Evolutionary conservation across 164 flowering plant species (phyloP).

Genomic region (Stephania yunnanensis): DNA sequence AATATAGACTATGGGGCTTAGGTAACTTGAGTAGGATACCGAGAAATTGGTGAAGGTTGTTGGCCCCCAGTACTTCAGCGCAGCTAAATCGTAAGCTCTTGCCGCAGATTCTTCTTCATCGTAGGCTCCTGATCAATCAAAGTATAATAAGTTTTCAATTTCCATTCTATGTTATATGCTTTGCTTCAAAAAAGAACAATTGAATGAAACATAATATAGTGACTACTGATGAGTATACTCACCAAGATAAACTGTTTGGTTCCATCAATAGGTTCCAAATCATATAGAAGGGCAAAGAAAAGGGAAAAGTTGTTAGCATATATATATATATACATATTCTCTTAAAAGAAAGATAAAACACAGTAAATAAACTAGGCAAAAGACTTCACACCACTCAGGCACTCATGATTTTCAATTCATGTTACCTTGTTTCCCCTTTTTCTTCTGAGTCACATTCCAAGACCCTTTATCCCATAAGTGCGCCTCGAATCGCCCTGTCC

Average conservation of each 20-base stretch:
- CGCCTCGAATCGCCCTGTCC: conserved; percentile 66
- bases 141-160: not conserved
- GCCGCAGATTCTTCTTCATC: conserved; percentile 70
- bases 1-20: not conserved
- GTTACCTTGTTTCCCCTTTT: conserved; percentile 64
- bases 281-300: conserved; percentile 1
- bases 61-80: conserved; percentile 61
- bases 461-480: conserved; percentile 69
- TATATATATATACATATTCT: not conserved
- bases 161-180: not conserved
- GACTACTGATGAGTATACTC: conserved; percentile 8
- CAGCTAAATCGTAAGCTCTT: conserved; percentile 62
- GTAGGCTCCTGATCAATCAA: conserved; percentile 43
- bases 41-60: conserved; percentile 53
- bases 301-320: conserved; percentile 5
- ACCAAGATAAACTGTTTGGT: conserved; percentile 51
- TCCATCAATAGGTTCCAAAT: conserved; percentile 1
- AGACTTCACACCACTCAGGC: not conserved
- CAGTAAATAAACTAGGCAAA: not conserved
- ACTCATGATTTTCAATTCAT: not conserved
- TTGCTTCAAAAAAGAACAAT: not conserved
- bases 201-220: not conserved
- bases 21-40: conserved; percentile 17
- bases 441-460: conserved; percentile 62
- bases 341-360: not conserved